A percentile compares a stretch with the other conserved stretches of the same genome.
These are phyloP conservation scores for Hypoxylon sp. DNA, from an alignment of 2,329 filamentous ascomycete genomes.

Conservation along the genomic window DNA sequence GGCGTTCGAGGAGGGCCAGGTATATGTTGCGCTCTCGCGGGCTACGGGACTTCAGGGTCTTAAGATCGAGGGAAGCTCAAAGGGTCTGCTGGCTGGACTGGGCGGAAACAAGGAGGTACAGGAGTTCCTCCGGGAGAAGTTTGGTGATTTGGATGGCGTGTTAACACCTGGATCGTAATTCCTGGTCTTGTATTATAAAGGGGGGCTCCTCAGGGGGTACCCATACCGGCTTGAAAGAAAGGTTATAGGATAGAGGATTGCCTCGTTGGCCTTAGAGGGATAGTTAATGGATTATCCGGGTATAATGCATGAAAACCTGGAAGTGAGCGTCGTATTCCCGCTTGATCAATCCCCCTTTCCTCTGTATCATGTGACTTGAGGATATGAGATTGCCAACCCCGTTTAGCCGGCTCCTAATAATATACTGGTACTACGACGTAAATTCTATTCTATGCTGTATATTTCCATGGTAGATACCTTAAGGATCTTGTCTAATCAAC, in stretches of 20 bases:
- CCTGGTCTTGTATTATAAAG: background rate
- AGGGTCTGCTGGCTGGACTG: slow-evolving; percentile 50
- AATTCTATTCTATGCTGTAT: background rate
- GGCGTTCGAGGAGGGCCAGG: slow-evolving; percentile 71
- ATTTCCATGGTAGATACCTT: background rate
- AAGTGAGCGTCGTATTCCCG: background rate
- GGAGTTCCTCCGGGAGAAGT: slow-evolving; percentile 55
- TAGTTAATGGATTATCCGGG: background rate
- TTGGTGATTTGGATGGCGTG: slow-evolving; percentile 50
- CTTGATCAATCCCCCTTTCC: background rate
- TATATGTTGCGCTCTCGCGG: slow-evolving; percentile 74
- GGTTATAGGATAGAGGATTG: slow-evolving; percentile 9
- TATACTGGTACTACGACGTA: background rate
- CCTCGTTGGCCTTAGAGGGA: slow-evolving; percentile 13
- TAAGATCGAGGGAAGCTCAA: slow-evolving; percentile 55
- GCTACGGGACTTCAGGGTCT: slow-evolving; percentile 68
- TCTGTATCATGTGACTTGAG: slow-evolving; percentile 3
- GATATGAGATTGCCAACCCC: background rate
- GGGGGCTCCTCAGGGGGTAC: background rate
- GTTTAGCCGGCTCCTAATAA: background rate
- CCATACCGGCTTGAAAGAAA: background rate
- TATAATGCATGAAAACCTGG: background rate
- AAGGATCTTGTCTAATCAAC: background rate
- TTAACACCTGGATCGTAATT: slow-evolving; percentile 11
- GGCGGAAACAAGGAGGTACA: slow-evolving; percentile 56